Base-by-base conservation (phyloP, 495 filamentous ascomycete genomes). In the Schizothecium vesticola region DNA sequence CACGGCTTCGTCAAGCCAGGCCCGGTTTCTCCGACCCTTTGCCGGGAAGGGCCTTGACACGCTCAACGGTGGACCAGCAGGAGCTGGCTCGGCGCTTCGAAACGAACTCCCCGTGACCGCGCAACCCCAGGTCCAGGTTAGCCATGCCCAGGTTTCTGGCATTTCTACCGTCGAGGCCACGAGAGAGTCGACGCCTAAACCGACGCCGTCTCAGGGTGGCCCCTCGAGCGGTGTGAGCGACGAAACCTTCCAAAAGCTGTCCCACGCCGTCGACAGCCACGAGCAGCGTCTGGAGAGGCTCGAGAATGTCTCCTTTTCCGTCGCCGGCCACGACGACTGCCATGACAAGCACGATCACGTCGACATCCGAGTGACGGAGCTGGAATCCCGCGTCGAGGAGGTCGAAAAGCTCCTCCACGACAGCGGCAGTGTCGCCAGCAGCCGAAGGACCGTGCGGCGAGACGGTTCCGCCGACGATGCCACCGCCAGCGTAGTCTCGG, bases 351-450 rank as follows among this genome's bases (percentile, higher is more conserved):
- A 87, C 74, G 88, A 90, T 0, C 70, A 81, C n/a, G 64, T 83
- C 24, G 89, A 90, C 61, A 78, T 80, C 8, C 82, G 87, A 60
- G 75, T 90, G 7, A 80, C 83, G 16, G 88, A 91, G 7, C 79
- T 90, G 16, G 88, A 90, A 74, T 79, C 80, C n/a, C 82, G 86
- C 55, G 76, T 88, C 16, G 82, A 84, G 22, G 87, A 90, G 69
- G 78, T 88, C 26, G 87, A 90, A 57, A 85, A 85, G 71, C 78
- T 84, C 19, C 74, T 82, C 56, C 82, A 86, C 69, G 82, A 81
- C 67, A 77, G 67, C 65, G 76, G 75, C 59, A 81, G 81, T 66
- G 68, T 78, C 33, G 78, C 77, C n/a, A 76, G 73, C 68, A 76
- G 74, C 61, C 70, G 75, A 62, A 77, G 76, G 23, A 67, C 64